Evolutionary conservation across 441 rosid species (phyloP).

Genomic region (Capsella rubella): DNA sequence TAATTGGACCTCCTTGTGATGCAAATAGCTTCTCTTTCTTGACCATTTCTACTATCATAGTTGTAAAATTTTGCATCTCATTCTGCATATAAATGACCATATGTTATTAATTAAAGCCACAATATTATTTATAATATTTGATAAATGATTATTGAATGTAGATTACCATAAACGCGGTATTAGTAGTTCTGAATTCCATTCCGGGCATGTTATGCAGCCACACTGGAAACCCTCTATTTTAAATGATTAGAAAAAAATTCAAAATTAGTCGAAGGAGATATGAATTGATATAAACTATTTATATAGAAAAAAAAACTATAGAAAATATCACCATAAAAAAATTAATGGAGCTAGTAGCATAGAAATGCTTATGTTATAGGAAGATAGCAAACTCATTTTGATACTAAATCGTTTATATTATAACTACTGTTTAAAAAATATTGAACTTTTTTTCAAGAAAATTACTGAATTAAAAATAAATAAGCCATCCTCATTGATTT

Average conservation of each 20-base stretch:
- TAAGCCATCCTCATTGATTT: no score
- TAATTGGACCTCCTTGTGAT: constrained; percentile 62
- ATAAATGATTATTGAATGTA: neutral
- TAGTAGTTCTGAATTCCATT: constrained; percentile 51
- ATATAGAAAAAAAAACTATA: neutral
- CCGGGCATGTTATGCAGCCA: constrained; percentile 66
- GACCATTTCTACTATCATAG: constrained; percentile 52
- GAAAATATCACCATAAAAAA: neutral
- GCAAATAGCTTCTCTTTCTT: constrained; percentile 54
- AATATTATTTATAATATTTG: neutral
- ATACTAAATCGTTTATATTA: no score
- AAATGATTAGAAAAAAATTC: neutral
- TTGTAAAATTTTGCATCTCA: constrained; percentile 59
- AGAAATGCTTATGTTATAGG: neutral
- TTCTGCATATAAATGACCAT: constrained; percentile 29
- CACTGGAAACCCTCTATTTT: constrained; percentile 48
- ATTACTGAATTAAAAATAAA: no score
- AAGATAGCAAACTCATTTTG: neutral
- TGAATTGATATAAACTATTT: neutral
- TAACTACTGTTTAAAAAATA: no score
- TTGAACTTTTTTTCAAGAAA: no score
- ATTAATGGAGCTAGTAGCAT: neutral
- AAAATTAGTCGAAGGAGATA: neutral
- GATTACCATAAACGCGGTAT: constrained; percentile 54
- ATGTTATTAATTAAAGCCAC: neutral